Percentiles rank a stretch among this genome's conserved stretches.
Evolutionary conservation across 202 grass and related monocot species (phyloP).

Genomic region (Schoenoplectus tabernaemontani): DNA sequence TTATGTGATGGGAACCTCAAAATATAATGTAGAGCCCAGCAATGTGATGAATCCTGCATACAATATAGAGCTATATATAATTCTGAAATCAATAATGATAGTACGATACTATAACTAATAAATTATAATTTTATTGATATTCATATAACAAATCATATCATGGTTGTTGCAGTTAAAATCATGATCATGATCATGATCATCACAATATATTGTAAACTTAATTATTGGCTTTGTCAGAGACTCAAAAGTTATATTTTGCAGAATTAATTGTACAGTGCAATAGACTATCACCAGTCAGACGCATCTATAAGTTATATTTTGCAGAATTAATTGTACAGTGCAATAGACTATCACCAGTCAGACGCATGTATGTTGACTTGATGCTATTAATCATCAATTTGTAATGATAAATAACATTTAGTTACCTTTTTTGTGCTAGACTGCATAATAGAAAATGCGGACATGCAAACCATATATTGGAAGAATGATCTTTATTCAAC

Average conservation of each 20-base stretch:
- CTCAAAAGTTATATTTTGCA: background rate
- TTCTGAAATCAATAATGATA: no score
- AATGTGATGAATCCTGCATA: no score
- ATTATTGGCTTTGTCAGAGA: no score
- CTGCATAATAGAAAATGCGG: background rate
- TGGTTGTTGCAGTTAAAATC: background rate
- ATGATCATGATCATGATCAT: background rate
- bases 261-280: background rate
- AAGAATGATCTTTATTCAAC: background rate
- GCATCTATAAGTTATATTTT: background rate
- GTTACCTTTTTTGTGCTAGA: no score
- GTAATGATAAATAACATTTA: no score
- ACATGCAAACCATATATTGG: background rate
- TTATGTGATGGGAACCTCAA: no score
- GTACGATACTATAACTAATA: no score
- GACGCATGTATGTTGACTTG: background rate
- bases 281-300: background rate
- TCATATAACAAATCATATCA: background rate
- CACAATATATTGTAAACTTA: background rate
- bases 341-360: background rate
- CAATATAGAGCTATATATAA: no score
- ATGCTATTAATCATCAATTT: no score
- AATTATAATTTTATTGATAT: no score
- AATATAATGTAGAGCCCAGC: no score
- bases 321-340: background rate